phyloP scores from a whole-genome alignment of 768 basidiomycete genomes.

The Megacollybia marginata region DNA sequence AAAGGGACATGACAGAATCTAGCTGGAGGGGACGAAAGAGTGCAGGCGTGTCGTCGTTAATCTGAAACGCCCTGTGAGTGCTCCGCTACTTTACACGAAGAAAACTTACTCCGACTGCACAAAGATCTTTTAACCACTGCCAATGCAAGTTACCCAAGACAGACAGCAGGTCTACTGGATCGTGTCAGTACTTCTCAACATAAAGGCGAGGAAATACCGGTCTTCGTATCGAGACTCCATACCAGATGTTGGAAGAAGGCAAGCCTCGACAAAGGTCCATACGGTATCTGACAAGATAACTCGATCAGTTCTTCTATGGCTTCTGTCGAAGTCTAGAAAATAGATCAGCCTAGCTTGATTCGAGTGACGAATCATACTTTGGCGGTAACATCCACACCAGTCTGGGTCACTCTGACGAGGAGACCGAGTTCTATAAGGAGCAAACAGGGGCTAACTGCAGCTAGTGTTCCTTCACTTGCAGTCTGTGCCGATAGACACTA shows the following conservation, averaged over 20 bases:
- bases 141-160: conserved; percentile 28
- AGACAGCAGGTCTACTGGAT: conserved; percentile 20
- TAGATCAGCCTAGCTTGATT: neutral
- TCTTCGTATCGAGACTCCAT: conserved; percentile 36
- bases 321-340: neutral
- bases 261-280: conserved; percentile 34
- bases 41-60: conserved; percentile 9
- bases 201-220: conserved; percentile 26
- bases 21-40: conserved; percentile 38
- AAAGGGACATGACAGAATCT: conserved; percentile 26
- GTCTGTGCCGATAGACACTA: too few relatives aligned
- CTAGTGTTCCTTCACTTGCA: too few relatives aligned
- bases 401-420: too few relatives aligned
- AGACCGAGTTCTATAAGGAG: too few relatives aligned
- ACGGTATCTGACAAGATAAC: conserved; percentile 1
- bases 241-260: conserved; percentile 49
- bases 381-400: too few relatives aligned
- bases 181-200: neutral
- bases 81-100: neutral
- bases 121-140: conserved; percentile 46
- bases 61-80: conserved; percentile 2
- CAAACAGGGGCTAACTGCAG: too few relatives aligned
- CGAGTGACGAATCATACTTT: too few relatives aligned
- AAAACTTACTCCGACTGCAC: conserved; percentile 20
- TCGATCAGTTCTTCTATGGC: neutral